Percentiles rank a stretch among this genome's conserved stretches.
phyloP scores from a whole-genome alignment of 2,329 filamentous ascomycete genomes.

The Periconia digitata region DNA sequence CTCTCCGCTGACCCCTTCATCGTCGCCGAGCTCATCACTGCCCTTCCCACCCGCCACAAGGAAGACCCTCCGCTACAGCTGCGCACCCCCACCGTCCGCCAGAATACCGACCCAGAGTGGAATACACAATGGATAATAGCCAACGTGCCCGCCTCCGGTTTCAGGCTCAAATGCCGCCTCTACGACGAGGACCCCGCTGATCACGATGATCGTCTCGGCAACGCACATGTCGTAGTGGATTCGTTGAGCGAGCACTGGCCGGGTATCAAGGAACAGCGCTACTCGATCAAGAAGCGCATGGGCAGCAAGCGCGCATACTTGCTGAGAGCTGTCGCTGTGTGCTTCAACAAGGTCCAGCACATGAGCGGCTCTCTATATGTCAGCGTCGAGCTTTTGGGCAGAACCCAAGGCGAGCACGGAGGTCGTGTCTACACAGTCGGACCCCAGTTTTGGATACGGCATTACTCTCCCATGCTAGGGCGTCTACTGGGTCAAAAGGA shows the following conservation, averaged over 20 bases:
- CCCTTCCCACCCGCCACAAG: constrained; percentile 75
- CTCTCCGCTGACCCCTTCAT: constrained; percentile 84
- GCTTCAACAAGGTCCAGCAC: constrained; percentile 62
- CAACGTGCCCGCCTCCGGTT: constrained; percentile 79
- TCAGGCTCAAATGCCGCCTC: constrained; percentile 79
- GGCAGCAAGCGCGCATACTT: constrained; percentile 86
- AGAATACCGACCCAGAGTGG: constrained; percentile 76
- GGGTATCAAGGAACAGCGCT: constrained; percentile 66
- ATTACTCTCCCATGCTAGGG: constrained; percentile 87
- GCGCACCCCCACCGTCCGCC: constrained; percentile 75
- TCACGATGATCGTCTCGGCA: constrained; percentile 84
- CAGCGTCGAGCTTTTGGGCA: constrained; percentile 76
- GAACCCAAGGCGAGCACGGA: constrained; percentile 65
- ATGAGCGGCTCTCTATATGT: constrained; percentile 72
- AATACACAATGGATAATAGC: constrained; percentile 84
- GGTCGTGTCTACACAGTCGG: constrained; percentile 78
- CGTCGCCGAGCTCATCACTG: constrained; percentile 71
- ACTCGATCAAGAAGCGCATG: constrained; percentile 77
- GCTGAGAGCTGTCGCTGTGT: constrained; percentile 67
- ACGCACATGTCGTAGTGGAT: constrained; percentile 71
- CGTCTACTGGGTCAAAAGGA: constrained; percentile 70
- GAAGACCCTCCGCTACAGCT: constrained; percentile 76
- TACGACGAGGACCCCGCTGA: constrained; percentile 90
- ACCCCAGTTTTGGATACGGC: constrained; percentile 74
- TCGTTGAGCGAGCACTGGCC: constrained; percentile 66